Conservation (phyloP, 495 filamentous ascomycete species). For the Apodospora peruviana region DNA sequence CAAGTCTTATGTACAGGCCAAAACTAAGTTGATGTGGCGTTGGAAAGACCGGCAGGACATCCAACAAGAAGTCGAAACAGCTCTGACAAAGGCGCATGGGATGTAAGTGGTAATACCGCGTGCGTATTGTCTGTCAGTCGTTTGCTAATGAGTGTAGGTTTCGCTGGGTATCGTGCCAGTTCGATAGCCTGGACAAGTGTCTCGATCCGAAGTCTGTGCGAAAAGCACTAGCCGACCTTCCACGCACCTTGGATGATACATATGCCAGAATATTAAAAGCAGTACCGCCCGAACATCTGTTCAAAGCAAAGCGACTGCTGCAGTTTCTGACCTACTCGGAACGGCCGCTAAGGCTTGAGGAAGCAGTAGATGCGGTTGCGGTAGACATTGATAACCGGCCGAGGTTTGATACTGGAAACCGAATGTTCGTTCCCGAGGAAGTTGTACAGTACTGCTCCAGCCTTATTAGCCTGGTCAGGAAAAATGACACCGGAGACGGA, state of each 20-base stretch:
- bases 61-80: too few relatives aligned
- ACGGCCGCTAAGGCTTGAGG: slow-evolving; percentile 20
- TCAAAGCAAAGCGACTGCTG: slow-evolving; percentile 19
- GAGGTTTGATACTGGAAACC: slow-evolving; percentile 15
- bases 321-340: slow-evolving; percentile 25
- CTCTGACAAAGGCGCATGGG: too few relatives aligned
- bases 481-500: slow-evolving; percentile 1
- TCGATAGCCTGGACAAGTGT: slow-evolving; percentile 28
- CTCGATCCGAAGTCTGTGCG: neutral
- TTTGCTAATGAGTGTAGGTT: slow-evolving; percentile 22
- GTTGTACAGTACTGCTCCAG: slow-evolving; percentile 21
- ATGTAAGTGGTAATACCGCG: too few relatives aligned
- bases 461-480: slow-evolving; percentile 11
- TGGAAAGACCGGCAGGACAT: too few relatives aligned
- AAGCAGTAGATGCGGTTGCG: slow-evolving; percentile 19
- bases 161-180: slow-evolving; percentile 36
- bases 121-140: neutral
- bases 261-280: slow-evolving; percentile 29
- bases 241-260: slow-evolving; percentile 31
- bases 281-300: slow-evolving; percentile 11
- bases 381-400: neutral
- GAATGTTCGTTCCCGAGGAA: slow-evolving; percentile 19
- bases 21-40: too few relatives aligned
- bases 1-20: too few relatives aligned
- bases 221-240: slow-evolving; percentile 10